A percentile compares a stretch with the other conserved stretches of the same genome.
These are phyloP conservation scores for Russula olivacea DNA, from an alignment of 768 basidiomycete species.

Conservation along the genomic window DNA sequence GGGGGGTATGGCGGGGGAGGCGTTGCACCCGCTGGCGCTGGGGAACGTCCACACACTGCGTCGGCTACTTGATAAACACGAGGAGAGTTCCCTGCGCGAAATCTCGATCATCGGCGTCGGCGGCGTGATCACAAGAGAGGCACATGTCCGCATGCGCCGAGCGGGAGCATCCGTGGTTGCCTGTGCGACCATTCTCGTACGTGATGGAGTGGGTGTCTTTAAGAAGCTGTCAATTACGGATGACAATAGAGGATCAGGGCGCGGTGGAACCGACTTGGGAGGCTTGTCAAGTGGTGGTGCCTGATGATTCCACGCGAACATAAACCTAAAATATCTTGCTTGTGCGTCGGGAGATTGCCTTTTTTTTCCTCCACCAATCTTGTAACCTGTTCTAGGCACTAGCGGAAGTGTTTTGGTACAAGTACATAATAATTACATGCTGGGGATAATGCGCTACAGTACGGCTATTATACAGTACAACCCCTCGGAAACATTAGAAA, in stretches of 20 bases:
- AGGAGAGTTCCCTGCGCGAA: slow-evolving; percentile 38
- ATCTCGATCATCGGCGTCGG: slow-evolving; percentile 76
- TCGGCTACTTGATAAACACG: slow-evolving; percentile 41
- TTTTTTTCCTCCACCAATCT: neutral
- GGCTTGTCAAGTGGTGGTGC: slow-evolving; percentile 46
- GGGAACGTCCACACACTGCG: slow-evolving; percentile 70
- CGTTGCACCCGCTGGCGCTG: slow-evolving; percentile 67
- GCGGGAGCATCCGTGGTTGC: slow-evolving; percentile 73
- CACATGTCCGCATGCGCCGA: slow-evolving; percentile 59
- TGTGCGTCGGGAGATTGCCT: neutral
- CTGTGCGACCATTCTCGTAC: slow-evolving; percentile 47
- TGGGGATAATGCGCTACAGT: neutral
- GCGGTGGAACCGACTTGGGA: slow-evolving; percentile 39
- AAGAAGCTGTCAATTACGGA: slow-evolving; percentile 24
- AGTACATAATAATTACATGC: slow-evolving; percentile 10
- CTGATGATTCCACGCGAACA: neutral
- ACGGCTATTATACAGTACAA: neutral
- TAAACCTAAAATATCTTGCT: neutral
- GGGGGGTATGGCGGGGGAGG: slow-evolving; percentile 74
- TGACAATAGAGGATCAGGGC: slow-evolving; percentile 30
- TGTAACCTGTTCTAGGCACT: neutral
- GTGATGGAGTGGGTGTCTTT: slow-evolving; percentile 38
- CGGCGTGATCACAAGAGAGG: slow-evolving; percentile 60
- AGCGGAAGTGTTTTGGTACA: neutral
- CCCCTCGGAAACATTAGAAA: neutral